Conservation (phyloP, 345 rosid genomes). For the Eucalyptus albens region DNA sequence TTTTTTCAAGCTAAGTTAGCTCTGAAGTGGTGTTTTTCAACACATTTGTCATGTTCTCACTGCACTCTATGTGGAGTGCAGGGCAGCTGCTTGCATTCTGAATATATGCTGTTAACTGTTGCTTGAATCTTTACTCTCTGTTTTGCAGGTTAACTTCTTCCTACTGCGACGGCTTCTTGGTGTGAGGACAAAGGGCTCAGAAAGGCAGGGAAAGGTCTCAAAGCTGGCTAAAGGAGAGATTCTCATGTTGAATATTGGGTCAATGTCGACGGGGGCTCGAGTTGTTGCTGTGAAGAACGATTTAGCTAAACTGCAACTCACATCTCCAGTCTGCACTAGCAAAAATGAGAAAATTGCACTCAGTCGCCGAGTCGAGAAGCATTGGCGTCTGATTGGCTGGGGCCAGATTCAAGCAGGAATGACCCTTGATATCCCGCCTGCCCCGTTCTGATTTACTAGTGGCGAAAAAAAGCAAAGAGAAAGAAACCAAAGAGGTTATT, state of each 20-base stretch:
- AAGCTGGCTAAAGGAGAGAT: slow-evolving; percentile 83
- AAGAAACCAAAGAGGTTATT: not conserved
- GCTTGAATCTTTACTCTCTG: not conserved
- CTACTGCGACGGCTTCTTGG: slow-evolving; percentile 83
- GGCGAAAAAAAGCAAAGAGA: not conserved
- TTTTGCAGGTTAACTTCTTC: slow-evolving; percentile 71
- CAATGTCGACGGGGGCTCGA: slow-evolving; percentile 94
- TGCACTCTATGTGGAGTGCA: not conserved
- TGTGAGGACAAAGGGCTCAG: slow-evolving; percentile 87
- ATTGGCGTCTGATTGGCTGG: slow-evolving; percentile 95
- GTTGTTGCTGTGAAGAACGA: slow-evolving; percentile 81
- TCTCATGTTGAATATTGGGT: slow-evolving; percentile 88
- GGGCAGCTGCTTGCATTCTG: not conserved
- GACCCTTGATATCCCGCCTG: slow-evolving; percentile 65
- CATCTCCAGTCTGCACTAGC: slow-evolving; percentile 90
- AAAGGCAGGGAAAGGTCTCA: slow-evolving; percentile 85
- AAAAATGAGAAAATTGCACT: slow-evolving; percentile 82
- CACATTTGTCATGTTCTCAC: not conserved
- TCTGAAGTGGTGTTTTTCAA: not conserved
- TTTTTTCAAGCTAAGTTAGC: not conserved
- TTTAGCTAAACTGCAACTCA: slow-evolving; percentile 80
- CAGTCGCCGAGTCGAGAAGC: slow-evolving; percentile 82
- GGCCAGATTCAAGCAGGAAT: slow-evolving; percentile 94
- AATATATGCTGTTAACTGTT: not conserved
- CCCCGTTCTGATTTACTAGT: slow-evolving; percentile 19